These are phyloP conservation scores for Pseudognaphalium luteoalbum DNA, from an alignment of 129 eudicot genomes.

Conservation along the genomic window DNA sequence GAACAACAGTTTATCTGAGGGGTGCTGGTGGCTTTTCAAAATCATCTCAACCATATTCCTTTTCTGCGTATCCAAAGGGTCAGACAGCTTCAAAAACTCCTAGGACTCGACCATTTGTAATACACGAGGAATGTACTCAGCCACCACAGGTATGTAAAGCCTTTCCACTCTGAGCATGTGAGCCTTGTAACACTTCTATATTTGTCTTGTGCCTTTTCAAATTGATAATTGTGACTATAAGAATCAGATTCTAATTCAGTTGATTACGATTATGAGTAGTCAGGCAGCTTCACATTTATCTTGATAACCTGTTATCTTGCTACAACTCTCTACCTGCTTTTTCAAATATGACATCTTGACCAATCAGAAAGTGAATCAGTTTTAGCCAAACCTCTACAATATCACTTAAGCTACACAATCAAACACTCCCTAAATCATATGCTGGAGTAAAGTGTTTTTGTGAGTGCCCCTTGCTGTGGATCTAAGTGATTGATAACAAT, in stretches of 20 bases:
- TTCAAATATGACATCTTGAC: background rate
- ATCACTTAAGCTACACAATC: background rate
- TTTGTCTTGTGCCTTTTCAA: background rate
- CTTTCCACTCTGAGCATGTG: background rate
- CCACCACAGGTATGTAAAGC: constrained; percentile 72
- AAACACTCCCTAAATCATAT: background rate
- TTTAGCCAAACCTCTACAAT: background rate
- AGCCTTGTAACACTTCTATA: background rate
- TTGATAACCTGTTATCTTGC: constrained; percentile 2
- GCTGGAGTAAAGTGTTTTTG: constrained; percentile 1
- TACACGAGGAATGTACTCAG: constrained; percentile 74
- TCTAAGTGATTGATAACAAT: too few relatives aligned
- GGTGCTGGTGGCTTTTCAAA: constrained; percentile 98
- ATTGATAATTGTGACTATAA: background rate
- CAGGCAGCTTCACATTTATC: constrained; percentile 6
- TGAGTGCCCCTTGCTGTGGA: too few relatives aligned
- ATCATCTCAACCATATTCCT: constrained; percentile 75
- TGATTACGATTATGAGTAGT: background rate
- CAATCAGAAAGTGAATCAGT: background rate
- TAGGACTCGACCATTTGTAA: constrained; percentile 61
- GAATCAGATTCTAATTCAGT: background rate
- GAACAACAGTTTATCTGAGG: constrained; percentile 63
- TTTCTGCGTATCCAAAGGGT: constrained; percentile 47
- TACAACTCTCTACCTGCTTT: constrained; percentile 1
- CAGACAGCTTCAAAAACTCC: constrained; percentile 57